Evolutionary conservation across 2,329 filamentous ascomycete species (phyloP), one percentile per base, ranked within the genome.

Genomic region (Allantophomopsis lycopodina): DNA sequence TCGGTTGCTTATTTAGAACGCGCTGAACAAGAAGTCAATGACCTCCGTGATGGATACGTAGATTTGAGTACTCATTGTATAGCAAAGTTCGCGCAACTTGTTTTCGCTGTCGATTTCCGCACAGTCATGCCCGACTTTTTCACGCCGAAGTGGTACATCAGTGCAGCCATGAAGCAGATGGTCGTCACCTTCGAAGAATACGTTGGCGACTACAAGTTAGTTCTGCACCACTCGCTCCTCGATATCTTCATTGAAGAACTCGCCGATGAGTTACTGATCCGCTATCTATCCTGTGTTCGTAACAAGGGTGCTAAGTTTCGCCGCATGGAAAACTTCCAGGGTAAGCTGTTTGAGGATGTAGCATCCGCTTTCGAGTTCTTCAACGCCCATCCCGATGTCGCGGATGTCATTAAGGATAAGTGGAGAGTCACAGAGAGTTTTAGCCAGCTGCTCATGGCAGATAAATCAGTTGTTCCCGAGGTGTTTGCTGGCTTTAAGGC

Each of bases 131-230:
- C 80, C 35, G 83, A 91, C 47, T 88, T 96, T 64, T 98, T 96
- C 66, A 95, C 88, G 0, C 69, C 77, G 7, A 75, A 76, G 46
- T 98, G 91, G 91, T 98, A 98, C 61, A 65, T 72, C 33, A 76
- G 78, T 52, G 86, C 81, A 32, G 80, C 83, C 41, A 89, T 98
- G 76, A 87, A 87, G 53, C 85, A 89, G 51, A 94, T 98, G 66
- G 82, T 87, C 36, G 85, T 82, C 18, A 98, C 91, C 0, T 89
- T 98, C 55, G 85, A 94, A 50, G 91, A 96, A 61, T 98, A 98
- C 62, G 73, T 96, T 50, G 64, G 71, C 53, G 89, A 98, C 62
- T 95, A 95, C 65, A 73, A 77, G 43, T 69, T 76, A 39, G 82
- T 93, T 15, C 72, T 95, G 21, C 86, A 95, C 62, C 81, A 85